Percentiles rank a stretch among this genome's conserved stretches.
phyloP scores from a whole-genome alignment of 805 yeast species.

The Yamadazyma laniorum region DNA sequence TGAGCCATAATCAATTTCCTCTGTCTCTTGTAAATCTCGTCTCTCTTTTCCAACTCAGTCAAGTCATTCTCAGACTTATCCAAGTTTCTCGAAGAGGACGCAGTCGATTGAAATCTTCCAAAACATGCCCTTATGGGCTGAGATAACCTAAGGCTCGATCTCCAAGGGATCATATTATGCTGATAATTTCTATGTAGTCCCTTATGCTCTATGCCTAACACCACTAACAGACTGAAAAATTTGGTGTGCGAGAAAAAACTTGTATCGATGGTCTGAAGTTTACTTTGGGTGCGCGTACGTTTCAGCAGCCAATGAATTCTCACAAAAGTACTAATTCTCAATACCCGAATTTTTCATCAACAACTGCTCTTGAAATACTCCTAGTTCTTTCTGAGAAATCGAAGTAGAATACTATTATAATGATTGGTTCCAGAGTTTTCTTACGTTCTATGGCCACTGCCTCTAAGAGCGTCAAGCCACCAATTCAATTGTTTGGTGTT shows the following conservation, averaged over 20 bases:
- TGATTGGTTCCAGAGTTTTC: slow-evolving; percentile 16
- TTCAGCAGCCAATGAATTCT: slow-evolving; percentile 13
- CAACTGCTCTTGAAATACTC: slow-evolving; percentile 6
- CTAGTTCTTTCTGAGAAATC: slow-evolving; percentile 3
- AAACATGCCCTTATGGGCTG: slow-evolving; percentile 1
- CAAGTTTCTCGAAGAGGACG: neutral
- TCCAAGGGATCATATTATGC: slow-evolving; percentile 6
- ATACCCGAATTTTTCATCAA: slow-evolving; percentile 12
- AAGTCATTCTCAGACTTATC: slow-evolving; percentile 35
- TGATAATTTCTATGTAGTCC: too few species aligned
- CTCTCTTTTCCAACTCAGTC: slow-evolving; percentile 80
- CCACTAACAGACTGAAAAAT: slow-evolving; percentile 7
- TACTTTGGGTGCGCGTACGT: slow-evolving; percentile 9
- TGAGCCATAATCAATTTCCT: slow-evolving; percentile 67
- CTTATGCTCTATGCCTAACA: neutral
- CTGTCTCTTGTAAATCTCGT: slow-evolving; percentile 67
- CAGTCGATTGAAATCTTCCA: slow-evolving; percentile 15
- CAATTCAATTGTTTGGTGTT: slow-evolving; percentile 90
- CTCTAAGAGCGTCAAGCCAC: slow-evolving; percentile 67
- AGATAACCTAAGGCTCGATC: slow-evolving; percentile 3
- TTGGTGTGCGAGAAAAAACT: slow-evolving; percentile 3
- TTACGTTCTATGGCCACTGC: slow-evolving; percentile 75
- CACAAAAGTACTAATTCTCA: slow-evolving; percentile 6
- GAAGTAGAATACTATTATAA: neutral
- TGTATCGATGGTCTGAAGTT: slow-evolving; percentile 4